phyloP scores from a whole-genome alignment of 345 rosid species.

The Eucalyptus sp. region DNA sequence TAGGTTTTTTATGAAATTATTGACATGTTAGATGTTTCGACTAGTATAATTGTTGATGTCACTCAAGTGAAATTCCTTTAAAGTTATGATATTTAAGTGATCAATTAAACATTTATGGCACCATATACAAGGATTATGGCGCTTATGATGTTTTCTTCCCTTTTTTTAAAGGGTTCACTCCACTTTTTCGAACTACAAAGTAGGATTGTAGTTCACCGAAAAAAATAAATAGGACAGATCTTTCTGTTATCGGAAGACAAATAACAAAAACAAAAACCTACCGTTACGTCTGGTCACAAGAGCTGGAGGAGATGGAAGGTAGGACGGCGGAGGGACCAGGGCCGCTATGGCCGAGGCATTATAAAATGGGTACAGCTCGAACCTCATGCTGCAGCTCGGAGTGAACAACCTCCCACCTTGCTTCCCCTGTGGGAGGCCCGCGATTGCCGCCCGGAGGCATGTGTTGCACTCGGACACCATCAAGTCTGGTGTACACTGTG shows the following conservation, averaged over 20 bases:
- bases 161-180: too few species aligned
- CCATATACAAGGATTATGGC: not conserved
- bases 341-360: not conserved
- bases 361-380: not conserved
- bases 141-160: not conserved
- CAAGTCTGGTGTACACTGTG: constrained; percentile 50
- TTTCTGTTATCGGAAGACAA: not conserved
- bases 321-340: not conserved
- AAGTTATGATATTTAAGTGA: too few species aligned
- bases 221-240: not conserved
- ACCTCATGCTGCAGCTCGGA: not conserved
- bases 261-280: not conserved
- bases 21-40: too few species aligned
- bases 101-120: too few species aligned
- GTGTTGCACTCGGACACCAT: constrained; percentile 2
- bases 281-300: not conserved
- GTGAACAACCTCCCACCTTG: not conserved
- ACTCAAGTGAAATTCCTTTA: not conserved
- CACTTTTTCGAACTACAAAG: not conserved
- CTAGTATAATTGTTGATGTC: not conserved
- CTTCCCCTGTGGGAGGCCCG: not conserved
- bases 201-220: not conserved
- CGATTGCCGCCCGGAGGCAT: not conserved
- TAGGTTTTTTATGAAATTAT: not conserved
- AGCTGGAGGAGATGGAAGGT: not conserved